A percentile compares a stretch with the other conserved stretches of the same genome.
Conservation (phyloP, 352 stramenopile species). For the Phytophthora melonis region DNA sequence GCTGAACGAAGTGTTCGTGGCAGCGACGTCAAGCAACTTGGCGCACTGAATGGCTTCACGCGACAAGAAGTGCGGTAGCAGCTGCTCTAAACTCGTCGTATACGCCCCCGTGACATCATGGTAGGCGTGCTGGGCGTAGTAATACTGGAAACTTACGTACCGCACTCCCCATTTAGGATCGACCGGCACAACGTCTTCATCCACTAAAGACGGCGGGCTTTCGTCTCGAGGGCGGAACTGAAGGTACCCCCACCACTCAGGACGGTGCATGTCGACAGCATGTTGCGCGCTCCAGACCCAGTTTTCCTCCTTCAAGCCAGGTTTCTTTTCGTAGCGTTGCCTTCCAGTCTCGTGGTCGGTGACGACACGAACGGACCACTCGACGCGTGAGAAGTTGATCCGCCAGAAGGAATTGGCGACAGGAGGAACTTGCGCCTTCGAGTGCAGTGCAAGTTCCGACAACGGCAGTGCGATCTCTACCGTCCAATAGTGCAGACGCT, state of each 20-base stretch:
- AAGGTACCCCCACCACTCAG: conserved; percentile 91
- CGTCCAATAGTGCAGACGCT: conserved; percentile 80
- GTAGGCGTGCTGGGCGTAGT: conserved; percentile 70
- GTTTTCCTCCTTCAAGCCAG: conserved; percentile 66
- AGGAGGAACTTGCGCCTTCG: conserved; percentile 49
- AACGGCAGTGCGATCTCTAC: conserved; percentile 85
- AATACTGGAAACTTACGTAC: conserved; percentile 69
- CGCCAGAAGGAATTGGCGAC: conserved; percentile 60
- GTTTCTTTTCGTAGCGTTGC: conserved; percentile 63
- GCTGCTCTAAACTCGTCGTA: conserved; percentile 33
- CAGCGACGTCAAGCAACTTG: conserved; percentile 26
- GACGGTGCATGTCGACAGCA: conserved; percentile 88
- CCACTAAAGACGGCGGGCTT: not conserved
- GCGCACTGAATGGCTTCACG: conserved; percentile 35
- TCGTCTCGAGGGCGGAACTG: conserved; percentile 62
- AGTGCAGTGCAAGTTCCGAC: conserved; percentile 56
- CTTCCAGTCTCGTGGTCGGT: conserved; percentile 19
- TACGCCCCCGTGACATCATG: conserved; percentile 40
- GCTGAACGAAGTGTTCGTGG: conserved; percentile 28
- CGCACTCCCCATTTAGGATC: conserved; percentile 62
- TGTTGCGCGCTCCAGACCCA: conserved; percentile 92
- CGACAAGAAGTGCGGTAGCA: conserved; percentile 47
- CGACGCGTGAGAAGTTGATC: conserved; percentile 92
- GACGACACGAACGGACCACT: conserved; percentile 66
- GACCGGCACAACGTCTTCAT: conserved; percentile 28